Conservation (phyloP, 768 basidiomycete genomes). For the Lentinula edodes region DNA sequence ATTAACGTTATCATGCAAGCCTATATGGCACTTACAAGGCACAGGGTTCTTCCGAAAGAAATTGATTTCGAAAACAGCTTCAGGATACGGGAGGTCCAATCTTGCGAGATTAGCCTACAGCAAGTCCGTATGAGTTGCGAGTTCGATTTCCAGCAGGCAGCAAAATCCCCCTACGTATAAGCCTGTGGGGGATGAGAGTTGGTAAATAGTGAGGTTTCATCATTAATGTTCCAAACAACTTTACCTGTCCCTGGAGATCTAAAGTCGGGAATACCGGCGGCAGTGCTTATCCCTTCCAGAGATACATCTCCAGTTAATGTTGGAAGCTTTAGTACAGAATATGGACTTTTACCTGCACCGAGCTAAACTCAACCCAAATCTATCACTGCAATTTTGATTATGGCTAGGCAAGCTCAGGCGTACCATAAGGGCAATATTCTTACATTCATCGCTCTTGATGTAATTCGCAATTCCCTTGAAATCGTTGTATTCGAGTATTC, state of each 20-base stretch:
- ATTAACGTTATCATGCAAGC: not conserved
- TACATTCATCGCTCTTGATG: conserved; percentile 63
- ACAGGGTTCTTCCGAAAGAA: conserved; percentile 79
- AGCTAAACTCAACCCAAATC: conserved; percentile 31
- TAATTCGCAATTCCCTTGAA: conserved; percentile 46
- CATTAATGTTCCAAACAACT: not conserved
- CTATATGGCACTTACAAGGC: conserved; percentile 51
- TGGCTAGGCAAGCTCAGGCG: conserved; percentile 14
- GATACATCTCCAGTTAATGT: not conserved
- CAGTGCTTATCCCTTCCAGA: conserved; percentile 60
- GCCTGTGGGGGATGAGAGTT: not conserved
- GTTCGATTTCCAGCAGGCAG: conserved; percentile 40
- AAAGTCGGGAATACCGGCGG: conserved; percentile 88
- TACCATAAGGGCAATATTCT: conserved; percentile 72
- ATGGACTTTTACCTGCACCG: conserved; percentile 51
- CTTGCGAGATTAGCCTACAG: conserved; percentile 68
- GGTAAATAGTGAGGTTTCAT: no score
- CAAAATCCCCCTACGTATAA: not conserved
- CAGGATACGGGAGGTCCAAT: conserved; percentile 82
- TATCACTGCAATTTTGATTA: not conserved
- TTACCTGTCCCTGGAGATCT: conserved; percentile 80
- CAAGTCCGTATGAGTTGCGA: not conserved
- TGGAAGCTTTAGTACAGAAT: not conserved
- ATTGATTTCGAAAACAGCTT: conserved; percentile 90
- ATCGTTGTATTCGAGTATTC: not conserved